Conservation (phyloP, 139 green algal genomes). For the Chlamydomonas sp. region DNA sequence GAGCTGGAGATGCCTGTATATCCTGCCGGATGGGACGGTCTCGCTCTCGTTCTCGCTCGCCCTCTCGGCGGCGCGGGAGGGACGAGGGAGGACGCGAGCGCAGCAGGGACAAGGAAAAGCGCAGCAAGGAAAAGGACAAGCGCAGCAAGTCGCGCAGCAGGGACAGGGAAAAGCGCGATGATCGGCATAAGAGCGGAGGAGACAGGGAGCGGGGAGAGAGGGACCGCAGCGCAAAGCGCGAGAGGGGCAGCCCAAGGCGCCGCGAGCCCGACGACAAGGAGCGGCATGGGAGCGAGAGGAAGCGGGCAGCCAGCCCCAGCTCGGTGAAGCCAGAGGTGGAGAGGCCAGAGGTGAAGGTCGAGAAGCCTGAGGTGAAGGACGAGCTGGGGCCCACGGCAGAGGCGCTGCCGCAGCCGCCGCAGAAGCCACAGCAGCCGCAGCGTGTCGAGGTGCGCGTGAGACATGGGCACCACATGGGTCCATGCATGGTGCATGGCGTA, state of each 20-base stretch:
- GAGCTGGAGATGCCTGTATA: too few relatives aligned
- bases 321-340: background rate
- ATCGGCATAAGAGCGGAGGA: background rate
- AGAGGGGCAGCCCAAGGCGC: slow-evolving; percentile 10
- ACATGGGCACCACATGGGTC: background rate
- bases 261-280: slow-evolving; percentile 22
- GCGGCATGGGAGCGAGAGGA: slow-evolving; percentile 13
- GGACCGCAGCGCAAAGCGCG: background rate
- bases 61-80: background rate
- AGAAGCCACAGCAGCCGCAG: background rate
- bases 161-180: slow-evolving; percentile 7
- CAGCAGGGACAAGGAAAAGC: slow-evolving; percentile 12
- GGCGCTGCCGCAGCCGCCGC: slow-evolving; percentile 7
- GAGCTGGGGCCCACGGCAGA: background rate
- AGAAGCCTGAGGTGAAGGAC: slow-evolving; percentile 9
- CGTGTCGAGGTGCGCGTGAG: slow-evolving; percentile 19
- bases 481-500: background rate
- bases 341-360: background rate
- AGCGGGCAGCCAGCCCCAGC: background rate
- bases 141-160: slow-evolving; percentile 4
- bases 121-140: slow-evolving; percentile 16
- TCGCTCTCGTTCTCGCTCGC: slow-evolving; percentile 3
- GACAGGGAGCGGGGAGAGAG: slow-evolving; percentile 15
- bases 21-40: too few relatives aligned
- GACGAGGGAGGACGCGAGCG: slow-evolving; percentile 17